These are phyloP conservation scores for Pseudocercospora eumusae DNA, from an alignment of 2,329 filamentous ascomycete species.

Conservation along the genomic window DNA sequence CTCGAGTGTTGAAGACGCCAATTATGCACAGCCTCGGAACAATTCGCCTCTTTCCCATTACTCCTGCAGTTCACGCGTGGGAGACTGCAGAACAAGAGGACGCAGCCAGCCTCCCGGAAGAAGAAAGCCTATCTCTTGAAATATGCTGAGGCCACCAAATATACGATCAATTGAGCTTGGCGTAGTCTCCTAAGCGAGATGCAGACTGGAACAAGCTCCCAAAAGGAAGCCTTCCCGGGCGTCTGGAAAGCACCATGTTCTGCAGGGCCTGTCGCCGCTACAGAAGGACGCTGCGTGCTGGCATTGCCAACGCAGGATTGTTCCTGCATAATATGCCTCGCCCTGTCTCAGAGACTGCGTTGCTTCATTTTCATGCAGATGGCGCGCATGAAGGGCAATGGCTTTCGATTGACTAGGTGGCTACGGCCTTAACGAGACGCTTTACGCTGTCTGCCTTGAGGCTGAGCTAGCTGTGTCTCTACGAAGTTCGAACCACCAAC, in stretches of 20 bases:
- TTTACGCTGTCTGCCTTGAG: not conserved
- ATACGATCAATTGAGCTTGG: not conserved
- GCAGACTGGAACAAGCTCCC: not conserved
- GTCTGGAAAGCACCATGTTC: not conserved
- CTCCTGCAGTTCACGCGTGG: not conserved
- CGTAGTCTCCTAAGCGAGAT: not conserved
- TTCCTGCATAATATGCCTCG: not conserved
- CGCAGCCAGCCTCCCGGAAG: not conserved
- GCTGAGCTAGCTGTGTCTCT: not conserved
- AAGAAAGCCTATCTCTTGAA: not conserved
- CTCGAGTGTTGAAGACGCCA: not conserved
- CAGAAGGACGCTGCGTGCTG: constrained; percentile 1
- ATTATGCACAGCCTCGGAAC: not conserved
- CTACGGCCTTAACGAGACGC: not conserved
- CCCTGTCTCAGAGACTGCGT: not conserved
- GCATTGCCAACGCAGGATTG: not conserved
- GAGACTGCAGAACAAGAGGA: not conserved
- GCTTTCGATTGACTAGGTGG: not conserved
- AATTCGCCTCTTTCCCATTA: not conserved
- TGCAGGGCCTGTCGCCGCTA: not conserved
- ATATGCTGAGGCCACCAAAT: not conserved
- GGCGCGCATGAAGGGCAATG: not conserved
- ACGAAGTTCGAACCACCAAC: not conserved
- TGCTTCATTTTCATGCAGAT: not conserved
- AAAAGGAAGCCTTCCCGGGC: not conserved